These are phyloP conservation scores for Hypocrella siamensis DNA, from an alignment of 2,329 filamentous ascomycete species.

Conservation along the genomic window DNA sequence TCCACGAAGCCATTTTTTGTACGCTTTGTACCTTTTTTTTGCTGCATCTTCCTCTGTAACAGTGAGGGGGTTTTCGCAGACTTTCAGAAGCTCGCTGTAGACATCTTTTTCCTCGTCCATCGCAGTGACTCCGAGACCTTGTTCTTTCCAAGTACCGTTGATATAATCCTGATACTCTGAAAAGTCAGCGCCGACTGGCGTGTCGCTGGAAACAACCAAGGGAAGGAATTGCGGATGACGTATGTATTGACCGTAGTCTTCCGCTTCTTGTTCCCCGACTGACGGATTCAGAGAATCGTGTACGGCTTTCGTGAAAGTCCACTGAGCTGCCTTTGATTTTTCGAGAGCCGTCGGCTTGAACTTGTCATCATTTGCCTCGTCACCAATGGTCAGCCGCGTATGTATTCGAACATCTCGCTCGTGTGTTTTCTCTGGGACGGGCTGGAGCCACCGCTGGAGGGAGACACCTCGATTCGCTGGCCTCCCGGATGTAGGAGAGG, in stretches of 20 bases:
- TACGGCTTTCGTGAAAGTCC: constrained; percentile 78
- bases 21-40: constrained; percentile 95
- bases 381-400: neutral
- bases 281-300: constrained; percentile 73
- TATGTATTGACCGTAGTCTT: constrained; percentile 82
- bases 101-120: constrained; percentile 29
- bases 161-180: constrained; percentile 72
- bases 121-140: constrained; percentile 38
- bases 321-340: constrained; percentile 70
- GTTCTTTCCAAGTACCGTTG: constrained; percentile 48
- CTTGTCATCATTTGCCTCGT: constrained; percentile 12
- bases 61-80: constrained; percentile 71
- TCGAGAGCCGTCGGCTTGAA: constrained; percentile 47
- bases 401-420: neutral
- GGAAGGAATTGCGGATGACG: constrained; percentile 79
- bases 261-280: constrained; percentile 59
- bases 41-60: constrained; percentile 73
- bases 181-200: constrained; percentile 40
- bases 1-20: constrained; percentile 83
- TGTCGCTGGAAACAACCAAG: constrained; percentile 58
- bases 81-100: constrained; percentile 61
- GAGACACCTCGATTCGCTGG: constrained; percentile 31
- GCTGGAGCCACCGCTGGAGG: constrained; percentile 47
- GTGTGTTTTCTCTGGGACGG: constrained; percentile 21
- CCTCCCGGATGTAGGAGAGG: constrained; percentile 22